Percentiles rank a stretch among this genome's conserved stretches.
Evolutionary conservation across 2,329 filamentous ascomycete species (phyloP).

Genomic region (Hirsutella minnesotensis): DNA sequence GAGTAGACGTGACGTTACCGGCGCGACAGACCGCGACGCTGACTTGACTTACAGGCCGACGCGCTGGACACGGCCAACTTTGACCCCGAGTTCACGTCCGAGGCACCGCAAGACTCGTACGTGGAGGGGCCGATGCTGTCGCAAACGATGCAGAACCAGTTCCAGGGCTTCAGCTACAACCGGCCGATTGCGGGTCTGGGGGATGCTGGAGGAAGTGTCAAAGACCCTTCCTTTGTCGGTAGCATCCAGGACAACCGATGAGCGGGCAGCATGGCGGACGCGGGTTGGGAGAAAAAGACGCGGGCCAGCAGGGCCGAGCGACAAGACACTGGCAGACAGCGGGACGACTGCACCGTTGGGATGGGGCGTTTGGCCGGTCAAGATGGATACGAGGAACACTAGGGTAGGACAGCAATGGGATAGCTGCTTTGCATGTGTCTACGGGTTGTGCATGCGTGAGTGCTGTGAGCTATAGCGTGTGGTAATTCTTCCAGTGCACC

Average conservation of each 20-base stretch:
- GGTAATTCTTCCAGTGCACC: too few species aligned
- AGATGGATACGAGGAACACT: slow-evolving; percentile 1
- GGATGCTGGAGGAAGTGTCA: slow-evolving; percentile 88
- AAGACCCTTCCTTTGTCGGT: slow-evolving; percentile 63
- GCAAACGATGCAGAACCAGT: slow-evolving; percentile 94
- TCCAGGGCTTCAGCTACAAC: slow-evolving; percentile 95
- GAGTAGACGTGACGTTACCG: slow-evolving; percentile 34
- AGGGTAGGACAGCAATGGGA: neutral
- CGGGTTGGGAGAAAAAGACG: neutral
- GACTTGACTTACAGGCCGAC: slow-evolving; percentile 43
- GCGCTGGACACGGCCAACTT: slow-evolving; percentile 90
- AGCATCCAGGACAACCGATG: slow-evolving; percentile 41
- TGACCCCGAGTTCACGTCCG: slow-evolving; percentile 80
- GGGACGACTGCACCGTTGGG: neutral
- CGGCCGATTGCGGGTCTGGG: slow-evolving; percentile 85
- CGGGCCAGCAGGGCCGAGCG: neutral
- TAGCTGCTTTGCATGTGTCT: neutral
- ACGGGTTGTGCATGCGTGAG: too few species aligned
- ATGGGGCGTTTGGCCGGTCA: slow-evolving; percentile 9
- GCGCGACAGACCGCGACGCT: neutral
- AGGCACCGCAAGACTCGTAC: slow-evolving; percentile 82
- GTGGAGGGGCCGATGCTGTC: slow-evolving; percentile 86
- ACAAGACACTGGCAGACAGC: neutral
- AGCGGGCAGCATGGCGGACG: slow-evolving; percentile 11
- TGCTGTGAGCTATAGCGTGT: too few species aligned